Conservation (phyloP, 148 eudicot genomes). For the Polygonum aviculare region DNA sequence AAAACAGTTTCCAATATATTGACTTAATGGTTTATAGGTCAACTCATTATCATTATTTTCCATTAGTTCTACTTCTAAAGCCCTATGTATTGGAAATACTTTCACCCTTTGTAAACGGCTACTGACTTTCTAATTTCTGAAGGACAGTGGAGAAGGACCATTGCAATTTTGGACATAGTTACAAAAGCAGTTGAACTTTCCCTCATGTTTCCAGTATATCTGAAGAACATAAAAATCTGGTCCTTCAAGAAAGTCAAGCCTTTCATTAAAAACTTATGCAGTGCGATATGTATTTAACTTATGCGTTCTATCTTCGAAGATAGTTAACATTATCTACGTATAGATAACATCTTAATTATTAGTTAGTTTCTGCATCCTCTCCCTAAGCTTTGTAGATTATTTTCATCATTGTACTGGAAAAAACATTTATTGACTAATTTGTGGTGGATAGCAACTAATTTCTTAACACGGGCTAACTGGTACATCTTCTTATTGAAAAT, state of each 20-base stretch:
- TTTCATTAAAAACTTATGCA: not conserved
- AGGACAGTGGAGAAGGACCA: not conserved
- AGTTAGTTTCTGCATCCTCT: not conserved
- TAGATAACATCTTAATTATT: not conserved
- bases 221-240: no score
- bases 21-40: no score
- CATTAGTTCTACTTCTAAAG: not conserved
- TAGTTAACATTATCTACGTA: not conserved
- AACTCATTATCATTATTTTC: not conserved
- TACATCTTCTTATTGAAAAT: slow-evolving; percentile 92
- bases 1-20: no score
- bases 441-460: slow-evolving; percentile 65
- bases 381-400: not conserved
- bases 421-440: slow-evolving; percentile 29
- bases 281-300: not conserved
- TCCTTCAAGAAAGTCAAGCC: no score
- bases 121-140: not conserved
- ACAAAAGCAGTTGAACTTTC: not conserved
- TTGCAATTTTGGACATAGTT: no score
- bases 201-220: not conserved
- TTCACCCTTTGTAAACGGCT: not conserved
- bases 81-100: not conserved
- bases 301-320: not conserved
- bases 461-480: slow-evolving; percentile 81
- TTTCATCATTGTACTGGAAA: slow-evolving; percentile 16